Conservation (phyloP, 2,329 filamentous ascomycete species). For the Zymoseptoria ardabiliae region DNA sequence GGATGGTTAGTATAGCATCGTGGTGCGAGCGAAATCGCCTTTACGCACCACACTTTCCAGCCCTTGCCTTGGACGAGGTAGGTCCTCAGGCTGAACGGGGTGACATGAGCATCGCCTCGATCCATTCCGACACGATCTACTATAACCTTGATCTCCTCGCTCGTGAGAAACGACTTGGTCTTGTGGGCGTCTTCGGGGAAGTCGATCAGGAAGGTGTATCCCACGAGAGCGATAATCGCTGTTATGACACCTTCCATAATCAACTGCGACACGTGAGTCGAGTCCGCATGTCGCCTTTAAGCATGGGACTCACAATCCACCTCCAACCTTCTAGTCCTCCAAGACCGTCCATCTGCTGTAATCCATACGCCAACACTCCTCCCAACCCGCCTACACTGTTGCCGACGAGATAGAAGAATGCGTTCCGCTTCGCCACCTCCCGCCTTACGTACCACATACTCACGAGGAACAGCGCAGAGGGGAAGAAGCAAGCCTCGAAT, state of each 20-base stretch:
- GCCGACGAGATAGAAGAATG: constrained; percentile 1
- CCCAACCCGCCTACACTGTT: constrained; percentile 40
- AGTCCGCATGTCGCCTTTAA: background rate
- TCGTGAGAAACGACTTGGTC: constrained; percentile 9
- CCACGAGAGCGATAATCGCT: constrained; percentile 28
- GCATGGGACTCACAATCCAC: constrained; percentile 52
- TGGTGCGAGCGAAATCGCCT: background rate
- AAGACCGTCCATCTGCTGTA: constrained; percentile 62
- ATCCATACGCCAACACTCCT: constrained; percentile 36
- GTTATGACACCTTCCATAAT: constrained; percentile 9
- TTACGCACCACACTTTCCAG: constrained; percentile 1
- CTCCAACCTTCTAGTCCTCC: constrained; percentile 59
- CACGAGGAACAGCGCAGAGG: constrained; percentile 1
- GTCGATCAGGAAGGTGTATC: constrained; percentile 35
- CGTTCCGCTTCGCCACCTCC: constrained; percentile 2
- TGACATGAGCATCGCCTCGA: constrained; percentile 4
- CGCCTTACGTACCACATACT: background rate
- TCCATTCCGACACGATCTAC: constrained; percentile 8
- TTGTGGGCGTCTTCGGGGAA: constrained; percentile 11
- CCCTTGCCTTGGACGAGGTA: constrained; percentile 3
- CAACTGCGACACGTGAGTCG: constrained; percentile 2
- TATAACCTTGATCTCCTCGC: constrained; percentile 8
- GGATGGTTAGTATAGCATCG: background rate
- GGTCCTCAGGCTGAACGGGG: constrained; percentile 7
- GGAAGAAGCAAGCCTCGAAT: constrained; percentile 3